Conservation (phyloP, 2,329 filamentous ascomycete species). For the Calonectria henricotiae region DNA sequence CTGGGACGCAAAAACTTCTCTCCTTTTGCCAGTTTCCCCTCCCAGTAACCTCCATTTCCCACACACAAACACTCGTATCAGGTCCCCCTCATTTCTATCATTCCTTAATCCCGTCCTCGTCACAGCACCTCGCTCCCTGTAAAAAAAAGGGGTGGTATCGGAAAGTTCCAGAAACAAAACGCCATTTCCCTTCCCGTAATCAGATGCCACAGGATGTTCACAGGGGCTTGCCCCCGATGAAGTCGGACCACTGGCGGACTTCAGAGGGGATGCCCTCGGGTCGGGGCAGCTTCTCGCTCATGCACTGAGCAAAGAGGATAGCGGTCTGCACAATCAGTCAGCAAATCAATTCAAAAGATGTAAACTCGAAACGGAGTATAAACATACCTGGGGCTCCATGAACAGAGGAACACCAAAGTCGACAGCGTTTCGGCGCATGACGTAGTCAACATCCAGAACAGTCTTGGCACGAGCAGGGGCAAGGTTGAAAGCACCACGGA, state of each 20-base stretch:
- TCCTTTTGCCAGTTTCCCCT: slow-evolving; percentile 29
- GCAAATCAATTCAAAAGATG: slow-evolving; percentile 35
- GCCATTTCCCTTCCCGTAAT: slow-evolving; percentile 39
- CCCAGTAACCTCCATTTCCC: slow-evolving; percentile 26
- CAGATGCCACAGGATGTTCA: slow-evolving; percentile 61
- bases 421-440: slow-evolving; percentile 98
- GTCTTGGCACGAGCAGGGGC: slow-evolving; percentile 88
- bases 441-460: slow-evolving; percentile 92
- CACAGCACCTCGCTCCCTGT: slow-evolving; percentile 33
- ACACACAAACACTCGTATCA: slow-evolving; percentile 10
- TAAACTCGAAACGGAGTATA: not conserved
- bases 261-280: slow-evolving; percentile 90
- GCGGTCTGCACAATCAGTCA: slow-evolving; percentile 78
- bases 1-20: slow-evolving; percentile 27
- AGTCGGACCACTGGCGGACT: slow-evolving; percentile 95
- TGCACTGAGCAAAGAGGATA: slow-evolving; percentile 95
- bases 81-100: slow-evolving; percentile 19
- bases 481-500: slow-evolving; percentile 96
- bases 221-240: slow-evolving; percentile 89
- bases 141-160: slow-evolving; percentile 35
- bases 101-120: slow-evolving; percentile 27
- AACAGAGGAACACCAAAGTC: slow-evolving; percentile 98
- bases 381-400: slow-evolving; percentile 95
- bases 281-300: slow-evolving; percentile 95
- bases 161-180: slow-evolving; percentile 47